Base-by-base conservation (phyloP, 2,329 filamentous ascomycete species). In the Cadophora sp. region DNA sequence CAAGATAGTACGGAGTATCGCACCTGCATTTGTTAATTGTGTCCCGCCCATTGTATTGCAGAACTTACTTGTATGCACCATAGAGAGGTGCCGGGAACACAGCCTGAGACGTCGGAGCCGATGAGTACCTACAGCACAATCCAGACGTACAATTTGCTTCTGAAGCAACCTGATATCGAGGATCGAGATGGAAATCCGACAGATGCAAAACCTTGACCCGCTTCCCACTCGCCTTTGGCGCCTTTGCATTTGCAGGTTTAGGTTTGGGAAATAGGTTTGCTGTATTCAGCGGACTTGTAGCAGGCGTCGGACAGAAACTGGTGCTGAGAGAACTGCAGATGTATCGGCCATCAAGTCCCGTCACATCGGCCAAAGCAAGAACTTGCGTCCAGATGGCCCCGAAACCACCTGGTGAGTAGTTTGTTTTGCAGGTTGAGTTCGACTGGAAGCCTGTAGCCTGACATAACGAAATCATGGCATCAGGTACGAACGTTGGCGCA, bases 341-440 rank as follows among this genome's bases (percentile, higher is more conserved):
- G 68, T 86, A 87, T 65, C 82, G 78, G 5, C 86, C 87, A 74
- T 89, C 87, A 2, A 83, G 78, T 9, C 85, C 86, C 24, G 79
- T 78, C 9, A 88, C 79, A 73, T 88, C 81, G 8, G 85, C 85
- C 53, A 83, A 79, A 2, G 83, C 81, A 37, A 89, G 77, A 1
- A 89, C 79, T 72, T 89, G 86, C 4, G 86, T 86, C 85, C 85
- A 88, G 65, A 86, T 80, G 0, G 84, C 82, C 22, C 87, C 86
- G 69, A 84, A 86, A 19, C 79, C 83, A 19, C 78, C 76, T 2
- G 81, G 79, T 1, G 80, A 78, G 67, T 84, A 89, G 51, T 80
- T 81, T 26, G 81, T 78, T 62, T 81, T 78, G 72, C 87, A 89
- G 0, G 80, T 80, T 12, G 77, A 72, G 68, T 84, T 82, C 0